phyloP scores from a whole-genome alignment of 352 stramenopile species.

The Pythium diclinum region DNA sequence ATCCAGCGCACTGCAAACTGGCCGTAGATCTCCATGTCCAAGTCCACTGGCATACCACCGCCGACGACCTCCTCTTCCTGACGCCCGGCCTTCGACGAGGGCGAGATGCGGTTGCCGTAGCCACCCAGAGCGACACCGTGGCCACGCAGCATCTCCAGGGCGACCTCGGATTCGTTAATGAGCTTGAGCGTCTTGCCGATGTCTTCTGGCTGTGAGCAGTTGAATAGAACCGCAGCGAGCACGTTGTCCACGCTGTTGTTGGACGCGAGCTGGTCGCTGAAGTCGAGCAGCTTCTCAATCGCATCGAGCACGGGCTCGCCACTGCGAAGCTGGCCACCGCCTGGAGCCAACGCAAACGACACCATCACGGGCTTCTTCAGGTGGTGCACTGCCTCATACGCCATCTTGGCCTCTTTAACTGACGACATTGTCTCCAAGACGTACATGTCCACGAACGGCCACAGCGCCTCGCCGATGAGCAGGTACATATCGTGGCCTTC shows the following conservation, averaged over 20 bases:
- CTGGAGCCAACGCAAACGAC: conserved; percentile 76
- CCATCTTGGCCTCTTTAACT: conserved; percentile 80
- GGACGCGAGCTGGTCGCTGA: conserved; percentile 20
- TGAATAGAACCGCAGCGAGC: conserved; percentile 86
- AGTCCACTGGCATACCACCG: conserved; percentile 55
- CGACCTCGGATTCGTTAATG: conserved; percentile 35
- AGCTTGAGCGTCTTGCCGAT: conserved; percentile 79
- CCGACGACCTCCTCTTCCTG: conserved; percentile 73
- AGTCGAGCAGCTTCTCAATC: conserved; percentile 47
- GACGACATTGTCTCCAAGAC: conserved; percentile 91
- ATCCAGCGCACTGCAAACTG: conserved; percentile 81
- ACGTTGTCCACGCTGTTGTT: conserved; percentile 16
- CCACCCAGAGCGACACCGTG: conserved; percentile 59
- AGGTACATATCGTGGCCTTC: conserved; percentile 74
- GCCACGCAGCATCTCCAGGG: conserved; percentile 32
- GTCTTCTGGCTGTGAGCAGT: conserved; percentile 90
- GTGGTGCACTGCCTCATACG: conserved; percentile 66
- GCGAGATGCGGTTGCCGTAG: conserved; percentile 89
- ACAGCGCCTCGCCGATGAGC: conserved; percentile 71
- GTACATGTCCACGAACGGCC: conserved; percentile 77
- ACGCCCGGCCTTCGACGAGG: conserved; percentile 47
- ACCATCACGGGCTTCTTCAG: conserved; percentile 72
- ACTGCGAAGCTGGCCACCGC: conserved; percentile 74
- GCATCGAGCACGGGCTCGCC: conserved; percentile 62
- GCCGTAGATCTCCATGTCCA: conserved; percentile 67